phyloP scores from a whole-genome alignment of 306 rosid genomes.

The Begonia peltatifolia region DNA sequence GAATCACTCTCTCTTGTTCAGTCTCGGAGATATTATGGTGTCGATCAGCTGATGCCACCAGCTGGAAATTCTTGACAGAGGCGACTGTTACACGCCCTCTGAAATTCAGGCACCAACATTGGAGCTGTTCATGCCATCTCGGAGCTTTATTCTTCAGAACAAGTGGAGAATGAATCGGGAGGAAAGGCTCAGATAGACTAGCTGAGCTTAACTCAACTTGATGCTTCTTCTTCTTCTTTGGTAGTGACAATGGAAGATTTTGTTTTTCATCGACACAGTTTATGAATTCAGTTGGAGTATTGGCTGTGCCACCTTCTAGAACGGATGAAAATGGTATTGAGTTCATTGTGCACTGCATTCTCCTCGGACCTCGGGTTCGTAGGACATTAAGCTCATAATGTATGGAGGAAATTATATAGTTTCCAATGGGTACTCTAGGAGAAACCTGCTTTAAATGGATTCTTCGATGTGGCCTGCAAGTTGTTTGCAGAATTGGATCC shows the following conservation, averaged over 20 bases:
- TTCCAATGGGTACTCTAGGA: not conserved
- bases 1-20: conserved; percentile 74
- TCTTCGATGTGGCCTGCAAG: conserved; percentile 1
- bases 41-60: conserved; percentile 69
- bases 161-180: conserved; percentile 24
- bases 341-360: not conserved
- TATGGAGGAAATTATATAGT: not conserved
- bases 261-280: conserved; percentile 9
- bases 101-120: conserved; percentile 96
- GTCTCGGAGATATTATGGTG: conserved; percentile 38
- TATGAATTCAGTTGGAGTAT: not conserved
- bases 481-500: not conserved
- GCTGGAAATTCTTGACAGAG: conserved; percentile 91
- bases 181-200: conserved; percentile 13
- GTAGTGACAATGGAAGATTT: conserved; percentile 10
- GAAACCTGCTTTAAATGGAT: not conserved
- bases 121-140: conserved; percentile 93
- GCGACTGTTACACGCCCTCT: conserved; percentile 93
- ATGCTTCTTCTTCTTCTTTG: conserved; percentile 36
- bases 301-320: not conserved
- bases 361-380: not conserved
- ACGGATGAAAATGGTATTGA: not conserved
- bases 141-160: conserved; percentile 76
- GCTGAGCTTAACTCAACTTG: conserved; percentile 23
- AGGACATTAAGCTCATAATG: not conserved